phyloP scores from a whole-genome alignment of 371 early-diverging fungal genomes.

The Capillidium heterosporum region DNA sequence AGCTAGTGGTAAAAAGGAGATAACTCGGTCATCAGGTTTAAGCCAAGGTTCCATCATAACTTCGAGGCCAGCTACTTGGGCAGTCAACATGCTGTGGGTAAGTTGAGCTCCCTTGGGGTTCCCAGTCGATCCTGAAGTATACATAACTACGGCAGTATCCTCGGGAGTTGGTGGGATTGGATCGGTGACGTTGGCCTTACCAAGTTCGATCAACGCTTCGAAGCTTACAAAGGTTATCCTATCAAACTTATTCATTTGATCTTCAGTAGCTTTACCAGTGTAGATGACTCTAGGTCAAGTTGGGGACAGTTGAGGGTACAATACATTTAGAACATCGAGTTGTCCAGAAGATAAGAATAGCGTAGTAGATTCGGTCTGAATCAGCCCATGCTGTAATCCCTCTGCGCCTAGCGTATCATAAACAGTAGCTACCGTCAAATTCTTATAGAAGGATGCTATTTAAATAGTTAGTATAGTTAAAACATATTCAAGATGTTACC shows the following conservation, averaged over 20 bases:
- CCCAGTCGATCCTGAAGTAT: slow-evolving; percentile 91
- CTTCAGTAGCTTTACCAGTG: slow-evolving; percentile 20
- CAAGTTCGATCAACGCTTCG: slow-evolving; percentile 38
- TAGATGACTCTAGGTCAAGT: slow-evolving; percentile 53
- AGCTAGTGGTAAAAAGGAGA: slow-evolving; percentile 88
- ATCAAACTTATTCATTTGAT: slow-evolving; percentile 10
- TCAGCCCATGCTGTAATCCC: slow-evolving; percentile 64
- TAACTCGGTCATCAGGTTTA: slow-evolving; percentile 34
- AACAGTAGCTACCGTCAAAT: slow-evolving; percentile 60
- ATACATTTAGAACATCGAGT: slow-evolving; percentile 39
- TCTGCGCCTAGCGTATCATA: slow-evolving; percentile 85
- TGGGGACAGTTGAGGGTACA: slow-evolving; percentile 32
- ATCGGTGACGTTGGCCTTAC: slow-evolving; percentile 33
- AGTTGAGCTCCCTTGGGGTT: slow-evolving; percentile 76
- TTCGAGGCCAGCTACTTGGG: slow-evolving; percentile 40
- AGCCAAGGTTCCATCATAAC: slow-evolving; percentile 23
- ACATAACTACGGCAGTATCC: slow-evolving; percentile 82
- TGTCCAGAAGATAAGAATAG: slow-evolving; percentile 67
- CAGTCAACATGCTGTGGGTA: slow-evolving; percentile 66
- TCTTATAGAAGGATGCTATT: slow-evolving; percentile 37
- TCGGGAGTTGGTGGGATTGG: slow-evolving; percentile 33
- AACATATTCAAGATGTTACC: slow-evolving; percentile 10
- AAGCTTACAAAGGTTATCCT: slow-evolving; percentile 23
- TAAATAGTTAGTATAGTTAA: slow-evolving; percentile 9
- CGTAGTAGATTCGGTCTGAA: slow-evolving; percentile 55